These are phyloP conservation scores for Arbutus unedo DNA, from an alignment of 148 eudicot species.

Conservation along the genomic window DNA sequence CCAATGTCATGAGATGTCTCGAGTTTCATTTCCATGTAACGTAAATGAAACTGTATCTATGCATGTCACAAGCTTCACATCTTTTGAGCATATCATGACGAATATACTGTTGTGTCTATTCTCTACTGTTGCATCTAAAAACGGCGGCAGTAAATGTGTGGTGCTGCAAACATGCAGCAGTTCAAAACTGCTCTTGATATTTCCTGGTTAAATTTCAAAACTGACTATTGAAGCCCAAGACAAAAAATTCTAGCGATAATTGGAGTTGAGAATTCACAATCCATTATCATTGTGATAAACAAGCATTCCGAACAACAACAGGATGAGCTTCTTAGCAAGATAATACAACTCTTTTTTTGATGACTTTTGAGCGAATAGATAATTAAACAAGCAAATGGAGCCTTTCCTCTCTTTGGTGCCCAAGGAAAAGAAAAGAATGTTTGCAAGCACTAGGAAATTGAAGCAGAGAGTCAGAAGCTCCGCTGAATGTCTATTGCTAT, in stretches of 20 bases:
- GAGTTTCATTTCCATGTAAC: neutral
- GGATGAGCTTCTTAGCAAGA: neutral
- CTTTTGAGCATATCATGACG: neutral
- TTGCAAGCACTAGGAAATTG: neutral
- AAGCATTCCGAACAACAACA: neutral
- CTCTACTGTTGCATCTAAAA: neutral
- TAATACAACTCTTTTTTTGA: neutral
- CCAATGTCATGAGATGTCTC: neutral
- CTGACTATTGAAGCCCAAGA: neutral
- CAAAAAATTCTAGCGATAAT: neutral
- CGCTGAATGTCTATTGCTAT: neutral
- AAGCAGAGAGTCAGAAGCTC: neutral
- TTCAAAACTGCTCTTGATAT: neutral
- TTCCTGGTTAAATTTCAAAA: neutral
- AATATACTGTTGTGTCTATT: neutral
- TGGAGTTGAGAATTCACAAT: neutral
- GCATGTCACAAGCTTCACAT: neutral
- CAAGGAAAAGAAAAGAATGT: neutral
- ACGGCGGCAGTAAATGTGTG: neutral
- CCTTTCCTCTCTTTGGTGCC: neutral
- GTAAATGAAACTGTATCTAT: neutral
- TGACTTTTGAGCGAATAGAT: neutral
- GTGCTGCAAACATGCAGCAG: neutral
- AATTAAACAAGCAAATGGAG: neutral
- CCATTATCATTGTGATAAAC: neutral